phyloP scores from a whole-genome alignment of 192 early-diverging fungal species.

The Coemansia sp. region DNA sequence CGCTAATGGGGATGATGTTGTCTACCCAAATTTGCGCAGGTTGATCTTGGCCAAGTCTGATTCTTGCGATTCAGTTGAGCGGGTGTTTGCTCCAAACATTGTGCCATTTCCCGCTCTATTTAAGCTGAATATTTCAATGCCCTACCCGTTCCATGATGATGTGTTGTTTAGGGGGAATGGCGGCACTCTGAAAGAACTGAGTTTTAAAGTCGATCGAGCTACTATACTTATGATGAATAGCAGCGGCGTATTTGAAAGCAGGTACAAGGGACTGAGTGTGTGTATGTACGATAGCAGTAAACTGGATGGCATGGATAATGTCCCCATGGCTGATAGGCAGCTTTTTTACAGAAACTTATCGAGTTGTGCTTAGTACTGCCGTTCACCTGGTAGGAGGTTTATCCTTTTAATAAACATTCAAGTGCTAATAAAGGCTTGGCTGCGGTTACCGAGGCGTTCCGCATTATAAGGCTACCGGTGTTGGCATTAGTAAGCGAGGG shows the following conservation, averaged over 20 bases:
- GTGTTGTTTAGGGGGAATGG: neutral
- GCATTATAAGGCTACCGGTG: too few species aligned
- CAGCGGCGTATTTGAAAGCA: neutral
- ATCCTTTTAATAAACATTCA: too few species aligned
- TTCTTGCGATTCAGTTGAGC: neutral
- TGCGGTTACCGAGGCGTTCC: too few species aligned
- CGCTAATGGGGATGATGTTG: neutral
- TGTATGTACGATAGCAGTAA: neutral
- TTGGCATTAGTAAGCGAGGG: too few species aligned
- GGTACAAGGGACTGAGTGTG: neutral
- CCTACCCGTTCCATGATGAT: neutral
- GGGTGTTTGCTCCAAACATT: neutral
- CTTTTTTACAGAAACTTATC: neutral
- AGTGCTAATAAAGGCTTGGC: too few species aligned
- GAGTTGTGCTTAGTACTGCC: neutral
- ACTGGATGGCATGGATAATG: too few species aligned
- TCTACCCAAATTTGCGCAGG: neutral
- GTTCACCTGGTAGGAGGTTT: too few species aligned
- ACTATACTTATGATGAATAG: neutral
- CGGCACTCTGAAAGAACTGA: neutral
- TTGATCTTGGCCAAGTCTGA: neutral
- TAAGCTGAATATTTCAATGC: neutral
- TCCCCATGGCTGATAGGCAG: neutral
- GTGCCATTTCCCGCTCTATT: neutral
- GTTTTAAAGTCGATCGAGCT: neutral